A percentile compares a stretch with the other conserved stretches of the same genome.
phyloP scores from a whole-genome alignment of 176 grass and related monocot species.

The Rhynchospora breviuscula region DNA sequence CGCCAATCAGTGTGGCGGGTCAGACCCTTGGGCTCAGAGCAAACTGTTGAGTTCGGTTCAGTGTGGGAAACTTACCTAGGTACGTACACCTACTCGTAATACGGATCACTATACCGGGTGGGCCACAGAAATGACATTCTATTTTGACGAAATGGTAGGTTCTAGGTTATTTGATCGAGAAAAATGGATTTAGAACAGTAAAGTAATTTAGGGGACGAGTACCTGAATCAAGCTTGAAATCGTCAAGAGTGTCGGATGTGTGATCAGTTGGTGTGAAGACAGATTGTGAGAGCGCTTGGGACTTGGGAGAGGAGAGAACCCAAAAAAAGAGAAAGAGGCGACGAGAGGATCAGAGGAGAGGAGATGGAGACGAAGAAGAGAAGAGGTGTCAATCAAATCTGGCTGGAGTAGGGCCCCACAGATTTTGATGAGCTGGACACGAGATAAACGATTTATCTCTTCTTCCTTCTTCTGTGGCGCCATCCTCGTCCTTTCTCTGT shows the following conservation, averaged over 20 bases:
- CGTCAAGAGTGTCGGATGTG: background rate
- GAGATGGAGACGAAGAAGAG: slow-evolving; percentile 3
- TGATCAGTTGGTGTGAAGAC: background rate
- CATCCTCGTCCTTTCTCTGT: background rate
- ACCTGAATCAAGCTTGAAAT: background rate
- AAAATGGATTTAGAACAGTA: background rate
- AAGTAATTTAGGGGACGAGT: background rate
- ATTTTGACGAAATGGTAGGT: background rate
- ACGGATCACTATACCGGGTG: background rate
- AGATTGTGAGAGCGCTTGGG: background rate
- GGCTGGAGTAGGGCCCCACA: background rate
- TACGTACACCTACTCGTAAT: background rate
- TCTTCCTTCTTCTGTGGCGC: background rate
- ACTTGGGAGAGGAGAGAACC: background rate
- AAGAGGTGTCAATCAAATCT: background rate
- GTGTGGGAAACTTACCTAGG: background rate
- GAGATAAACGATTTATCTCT: background rate
- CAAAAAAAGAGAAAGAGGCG: background rate
- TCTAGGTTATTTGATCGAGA: background rate
- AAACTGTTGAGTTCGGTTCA: background rate
- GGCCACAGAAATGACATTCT: slow-evolving; percentile 13
- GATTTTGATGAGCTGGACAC: background rate
- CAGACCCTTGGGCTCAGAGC: too few species aligned
- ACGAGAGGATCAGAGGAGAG: background rate
- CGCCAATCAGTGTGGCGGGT: background rate